Conservation (phyloP, 805 yeast genomes). For the Saturnispora galanensis region DNA sequence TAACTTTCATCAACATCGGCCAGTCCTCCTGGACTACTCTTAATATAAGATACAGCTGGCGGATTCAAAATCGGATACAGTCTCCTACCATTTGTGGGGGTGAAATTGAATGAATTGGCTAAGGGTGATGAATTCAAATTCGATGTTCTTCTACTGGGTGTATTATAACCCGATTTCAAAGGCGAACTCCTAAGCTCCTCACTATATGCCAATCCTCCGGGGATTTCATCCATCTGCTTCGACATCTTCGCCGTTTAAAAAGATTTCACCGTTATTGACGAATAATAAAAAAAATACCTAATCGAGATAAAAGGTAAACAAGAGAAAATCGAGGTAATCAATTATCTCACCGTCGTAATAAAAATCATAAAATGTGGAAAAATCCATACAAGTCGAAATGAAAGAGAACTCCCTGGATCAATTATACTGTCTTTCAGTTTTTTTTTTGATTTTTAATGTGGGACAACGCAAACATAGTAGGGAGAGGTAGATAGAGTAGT, state of each 20-base stretch:
- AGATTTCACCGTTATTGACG: background rate
- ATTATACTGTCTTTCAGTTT: too few relatives aligned
- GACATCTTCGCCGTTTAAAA: background rate
- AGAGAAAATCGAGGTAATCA: background rate
- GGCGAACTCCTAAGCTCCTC: constrained; percentile 3
- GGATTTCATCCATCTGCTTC: constrained; percentile 3
- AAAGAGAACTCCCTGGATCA: too few relatives aligned
- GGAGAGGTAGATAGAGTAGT: too few relatives aligned
- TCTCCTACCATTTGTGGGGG: constrained; percentile 23
- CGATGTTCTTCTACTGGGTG: constrained; percentile 1
- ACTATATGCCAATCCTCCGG: constrained; percentile 3
- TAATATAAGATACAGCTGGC: constrained; percentile 5
- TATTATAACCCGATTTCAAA: background rate
- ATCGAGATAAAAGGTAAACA: constrained; percentile 4
- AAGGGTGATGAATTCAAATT: constrained; percentile 17
- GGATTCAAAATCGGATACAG: constrained; percentile 20
- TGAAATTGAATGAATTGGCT: constrained; percentile 21
- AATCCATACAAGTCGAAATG: background rate
- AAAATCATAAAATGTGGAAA: too few relatives aligned
- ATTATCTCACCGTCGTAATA: too few relatives aligned
- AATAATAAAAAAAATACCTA: constrained; percentile 3
- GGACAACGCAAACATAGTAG: too few relatives aligned
- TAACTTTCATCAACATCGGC: constrained; percentile 21
- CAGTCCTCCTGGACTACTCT: constrained; percentile 1
- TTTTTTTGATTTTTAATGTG: too few relatives aligned